A percentile compares a stretch with the other conserved stretches of the same genome.
phyloP scores from a whole-genome alignment of 345 rosid species.

The Hibiscus syriacus region DNA sequence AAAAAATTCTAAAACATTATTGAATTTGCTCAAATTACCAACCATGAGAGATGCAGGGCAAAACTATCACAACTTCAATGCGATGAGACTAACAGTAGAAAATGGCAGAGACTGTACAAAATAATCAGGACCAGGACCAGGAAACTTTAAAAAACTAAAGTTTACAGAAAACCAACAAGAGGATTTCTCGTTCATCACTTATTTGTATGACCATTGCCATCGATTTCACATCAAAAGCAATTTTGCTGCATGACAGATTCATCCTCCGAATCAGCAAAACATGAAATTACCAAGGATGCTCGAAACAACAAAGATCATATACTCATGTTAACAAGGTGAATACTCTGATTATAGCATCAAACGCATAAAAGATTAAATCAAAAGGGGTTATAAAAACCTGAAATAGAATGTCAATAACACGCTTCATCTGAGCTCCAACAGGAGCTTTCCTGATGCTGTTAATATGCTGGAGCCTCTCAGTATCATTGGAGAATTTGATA shows the following conservation, averaged over 20 bases:
- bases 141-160: neutral
- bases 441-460: constrained; percentile 49
- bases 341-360: neutral
- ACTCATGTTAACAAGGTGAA: neutral
- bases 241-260: neutral
- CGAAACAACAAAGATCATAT: neutral
- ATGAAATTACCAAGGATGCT: neutral
- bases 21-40: neutral
- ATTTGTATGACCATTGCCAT: neutral
- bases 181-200: neutral
- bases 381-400: constrained; percentile 4
- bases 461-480: constrained; percentile 29
- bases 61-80: neutral
- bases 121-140: neutral
- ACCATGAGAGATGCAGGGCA: neutral
- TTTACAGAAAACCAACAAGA: too few species aligned
- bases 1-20: neutral
- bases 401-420: constrained; percentile 46
- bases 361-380: neutral
- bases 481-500: constrained; percentile 60
- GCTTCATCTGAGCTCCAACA: constrained; percentile 88
- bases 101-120: neutral
- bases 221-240: too few species aligned
- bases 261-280: neutral
- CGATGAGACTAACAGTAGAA: neutral